A percentile compares a stretch with the other conserved stretches of the same genome.
These are phyloP conservation scores for Suhomyces guaymorum DNA, from an alignment of 1,139 yeast genomes.

Conservation along the genomic window DNA sequence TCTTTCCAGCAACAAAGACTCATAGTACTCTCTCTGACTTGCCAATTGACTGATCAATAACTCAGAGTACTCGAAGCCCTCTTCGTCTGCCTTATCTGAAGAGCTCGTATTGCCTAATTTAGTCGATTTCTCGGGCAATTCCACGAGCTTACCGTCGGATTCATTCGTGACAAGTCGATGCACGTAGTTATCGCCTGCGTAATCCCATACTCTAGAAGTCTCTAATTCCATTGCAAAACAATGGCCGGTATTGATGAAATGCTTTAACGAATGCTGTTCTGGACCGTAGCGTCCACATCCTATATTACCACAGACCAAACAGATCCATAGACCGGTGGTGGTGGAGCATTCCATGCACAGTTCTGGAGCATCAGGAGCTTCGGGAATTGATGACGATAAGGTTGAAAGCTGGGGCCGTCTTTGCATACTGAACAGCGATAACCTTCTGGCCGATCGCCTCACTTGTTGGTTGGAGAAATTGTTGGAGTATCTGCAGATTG, in stretches of 20 bases:
- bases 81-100: slow-evolving; percentile 46
- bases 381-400: slow-evolving; percentile 4
- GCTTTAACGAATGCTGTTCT: slow-evolving; percentile 80
- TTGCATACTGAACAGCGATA: slow-evolving; percentile 30
- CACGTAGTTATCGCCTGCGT: slow-evolving; percentile 88
- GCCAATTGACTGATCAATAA: slow-evolving; percentile 78
- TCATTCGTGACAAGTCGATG: slow-evolving; percentile 85
- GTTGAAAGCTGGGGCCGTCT: slow-evolving; percentile 11
- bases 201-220: slow-evolving; percentile 93
- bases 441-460: slow-evolving; percentile 35
- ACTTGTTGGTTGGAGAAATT: slow-evolving; percentile 39
- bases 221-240: slow-evolving; percentile 89
- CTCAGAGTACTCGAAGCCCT: slow-evolving; percentile 79
- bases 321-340: slow-evolving; percentile 63
- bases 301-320: slow-evolving; percentile 82
- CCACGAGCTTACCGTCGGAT: slow-evolving; percentile 82
- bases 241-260: slow-evolving; percentile 75
- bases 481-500: slow-evolving; percentile 82
- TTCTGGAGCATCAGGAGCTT: slow-evolving; percentile 20
- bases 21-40: slow-evolving; percentile 87
- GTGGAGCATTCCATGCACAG: slow-evolving; percentile 39
- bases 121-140: slow-evolving; percentile 48
- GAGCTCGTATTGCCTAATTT: slow-evolving; percentile 23
- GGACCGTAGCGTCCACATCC: slow-evolving; percentile 92
- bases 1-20: slow-evolving; percentile 52